phyloP scores from a whole-genome alignment of 208 protist genomes.

The Acanthamoeba healyi region DNA sequence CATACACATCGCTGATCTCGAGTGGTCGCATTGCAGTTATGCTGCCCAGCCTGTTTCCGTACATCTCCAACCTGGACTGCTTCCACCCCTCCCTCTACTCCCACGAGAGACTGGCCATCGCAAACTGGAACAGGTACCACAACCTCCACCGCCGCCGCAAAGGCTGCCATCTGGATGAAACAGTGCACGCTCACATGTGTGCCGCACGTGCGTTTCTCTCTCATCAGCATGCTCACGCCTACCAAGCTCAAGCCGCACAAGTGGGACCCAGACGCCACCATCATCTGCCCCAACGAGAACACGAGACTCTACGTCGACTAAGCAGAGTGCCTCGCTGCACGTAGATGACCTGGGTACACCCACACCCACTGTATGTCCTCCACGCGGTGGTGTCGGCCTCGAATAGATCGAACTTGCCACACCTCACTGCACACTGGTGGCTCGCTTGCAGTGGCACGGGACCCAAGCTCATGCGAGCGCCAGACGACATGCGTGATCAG shows the following conservation, averaged over 20 bases:
- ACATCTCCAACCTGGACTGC: slow-evolving; percentile 12
- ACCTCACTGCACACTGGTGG: too few species aligned
- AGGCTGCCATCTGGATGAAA: background rate
- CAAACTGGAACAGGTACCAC: slow-evolving; percentile 62
- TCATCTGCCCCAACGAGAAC: slow-evolving; percentile 17
- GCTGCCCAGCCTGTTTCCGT: background rate
- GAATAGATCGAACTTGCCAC: too few species aligned
- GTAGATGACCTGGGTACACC: too few species aligned
- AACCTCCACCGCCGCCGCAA: too few species aligned
- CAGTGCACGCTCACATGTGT: too few species aligned
- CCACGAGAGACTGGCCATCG: background rate
- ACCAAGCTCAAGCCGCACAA: background rate
- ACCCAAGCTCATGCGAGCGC: too few species aligned
- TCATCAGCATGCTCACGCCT: background rate
- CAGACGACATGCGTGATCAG: too few species aligned
- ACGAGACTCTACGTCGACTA: background rate
- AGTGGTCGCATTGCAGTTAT: background rate
- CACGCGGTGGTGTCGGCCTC: too few species aligned
- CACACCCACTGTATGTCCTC: too few species aligned
- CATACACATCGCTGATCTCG: background rate
- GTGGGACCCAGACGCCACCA: background rate
- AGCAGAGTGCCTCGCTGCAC: too few species aligned
- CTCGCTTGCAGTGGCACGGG: too few species aligned
- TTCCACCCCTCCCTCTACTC: slow-evolving; percentile 26
- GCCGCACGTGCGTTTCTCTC: background rate